Conservation (phyloP, 2,329 filamentous ascomycete genomes). For the Paracoccidioides lutzii region DNA sequence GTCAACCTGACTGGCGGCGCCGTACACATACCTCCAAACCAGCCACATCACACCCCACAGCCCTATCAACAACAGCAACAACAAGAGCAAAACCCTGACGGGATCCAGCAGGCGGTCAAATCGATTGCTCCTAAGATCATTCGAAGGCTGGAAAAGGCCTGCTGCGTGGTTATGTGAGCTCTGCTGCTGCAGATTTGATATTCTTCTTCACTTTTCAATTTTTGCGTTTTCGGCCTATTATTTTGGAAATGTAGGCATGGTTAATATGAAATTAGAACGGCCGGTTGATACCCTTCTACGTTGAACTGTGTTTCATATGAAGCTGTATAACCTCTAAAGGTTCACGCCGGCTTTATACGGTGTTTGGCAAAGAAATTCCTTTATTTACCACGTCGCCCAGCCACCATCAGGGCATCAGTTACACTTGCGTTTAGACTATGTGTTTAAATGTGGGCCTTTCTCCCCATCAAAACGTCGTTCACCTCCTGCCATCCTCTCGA, state of each 20-base stretch:
- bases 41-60: constrained; percentile 26
- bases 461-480: too few relatives aligned
- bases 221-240: background rate
- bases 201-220: constrained; percentile 53
- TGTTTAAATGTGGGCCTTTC: too few relatives aligned
- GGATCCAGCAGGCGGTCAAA: constrained; percentile 48
- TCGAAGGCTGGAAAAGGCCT: constrained; percentile 53
- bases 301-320: background rate
- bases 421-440: too few relatives aligned
- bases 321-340: constrained; percentile 33
- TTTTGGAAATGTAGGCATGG: constrained; percentile 45
- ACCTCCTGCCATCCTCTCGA: too few relatives aligned
- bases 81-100: constrained; percentile 42
- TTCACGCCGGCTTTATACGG: background rate
- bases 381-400: too few relatives aligned
- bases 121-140: constrained; percentile 49
- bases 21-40: constrained; percentile 36
- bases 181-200: constrained; percentile 52
- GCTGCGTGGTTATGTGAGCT: constrained; percentile 62
- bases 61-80: constrained; percentile 35
- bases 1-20: constrained; percentile 69
- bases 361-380: background rate
- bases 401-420: too few relatives aligned
- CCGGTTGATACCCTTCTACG: background rate
- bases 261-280: constrained; percentile 34